Percentiles rank a stretch among this genome's conserved stretches.
Evolutionary conservation across 2,329 filamentous ascomycete genomes (phyloP).

Genomic region (Cladosporium colombiae): DNA sequence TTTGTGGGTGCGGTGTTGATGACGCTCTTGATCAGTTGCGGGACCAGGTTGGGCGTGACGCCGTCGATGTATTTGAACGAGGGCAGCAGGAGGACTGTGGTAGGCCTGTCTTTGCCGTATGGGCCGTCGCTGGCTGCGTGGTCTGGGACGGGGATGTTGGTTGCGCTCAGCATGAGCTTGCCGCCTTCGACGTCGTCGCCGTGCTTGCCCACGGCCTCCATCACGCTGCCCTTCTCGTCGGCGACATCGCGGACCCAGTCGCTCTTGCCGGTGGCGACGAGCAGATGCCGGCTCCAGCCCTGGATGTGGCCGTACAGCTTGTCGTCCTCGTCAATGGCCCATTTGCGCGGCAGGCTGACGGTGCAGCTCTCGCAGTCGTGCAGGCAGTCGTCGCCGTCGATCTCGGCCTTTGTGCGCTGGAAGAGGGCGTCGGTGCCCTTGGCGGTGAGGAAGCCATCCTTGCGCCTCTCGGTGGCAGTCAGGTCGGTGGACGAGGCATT

Average conservation of each 20-base stretch:
- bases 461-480: constrained; percentile 30
- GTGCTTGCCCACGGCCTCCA: constrained; percentile 53
- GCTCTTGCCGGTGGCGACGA: constrained; percentile 92
- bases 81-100: constrained; percentile 79
- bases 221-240: constrained; percentile 72
- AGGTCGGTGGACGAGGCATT: constrained; percentile 29
- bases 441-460: constrained; percentile 50
- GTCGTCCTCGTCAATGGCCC: constrained; percentile 72
- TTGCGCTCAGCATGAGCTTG: constrained; percentile 88
- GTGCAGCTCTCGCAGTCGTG: constrained; percentile 84
- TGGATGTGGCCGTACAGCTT: constrained; percentile 81
- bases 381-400: constrained; percentile 86
- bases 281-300: constrained; percentile 83
- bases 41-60: constrained; percentile 73
- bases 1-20: constrained; percentile 75
- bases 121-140: constrained; percentile 57
- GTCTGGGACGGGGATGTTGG: constrained; percentile 79
- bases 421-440: constrained; percentile 63
- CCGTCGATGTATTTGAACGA: constrained; percentile 81
- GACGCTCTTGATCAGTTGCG: constrained; percentile 68
- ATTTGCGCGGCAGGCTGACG: constrained; percentile 74
- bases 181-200: constrained; percentile 31
- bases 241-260: constrained; percentile 91
- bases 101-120: constrained; percentile 63
- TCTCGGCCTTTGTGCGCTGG: constrained; percentile 67